Conservation (phyloP, 1,284 basidiomycete species). For the Athelia sp. region DNA sequence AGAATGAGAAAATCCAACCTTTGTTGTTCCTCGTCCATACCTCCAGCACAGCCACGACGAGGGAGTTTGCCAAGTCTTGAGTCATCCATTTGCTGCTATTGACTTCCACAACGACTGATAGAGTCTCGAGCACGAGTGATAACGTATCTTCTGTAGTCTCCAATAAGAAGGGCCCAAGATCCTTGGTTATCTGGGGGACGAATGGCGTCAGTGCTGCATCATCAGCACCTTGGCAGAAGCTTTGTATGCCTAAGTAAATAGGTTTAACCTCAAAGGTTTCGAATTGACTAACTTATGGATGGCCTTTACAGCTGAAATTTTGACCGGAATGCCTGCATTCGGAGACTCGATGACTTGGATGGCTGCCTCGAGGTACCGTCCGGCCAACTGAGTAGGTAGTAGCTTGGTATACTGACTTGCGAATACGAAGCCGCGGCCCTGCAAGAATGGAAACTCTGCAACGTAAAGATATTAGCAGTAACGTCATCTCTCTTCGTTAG, state of each 20-base stretch:
- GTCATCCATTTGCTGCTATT: slow-evolving; percentile 71
- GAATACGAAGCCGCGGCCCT: slow-evolving; percentile 93
- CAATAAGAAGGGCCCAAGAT: slow-evolving; percentile 80
- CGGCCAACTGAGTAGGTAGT: slow-evolving; percentile 66
- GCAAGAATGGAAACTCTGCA: slow-evolving; percentile 82
- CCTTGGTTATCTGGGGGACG: slow-evolving; percentile 73
- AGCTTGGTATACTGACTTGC: slow-evolving; percentile 84
- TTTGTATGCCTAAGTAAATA: slow-evolving; percentile 18
- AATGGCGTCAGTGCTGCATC: slow-evolving; percentile 57
- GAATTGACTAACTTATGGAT: slow-evolving; percentile 69
- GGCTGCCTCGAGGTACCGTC: slow-evolving; percentile 84
- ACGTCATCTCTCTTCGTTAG: background rate
- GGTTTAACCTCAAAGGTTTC: background rate
- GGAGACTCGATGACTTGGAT: slow-evolving; percentile 77
- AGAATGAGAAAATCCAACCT: slow-evolving; percentile 36
- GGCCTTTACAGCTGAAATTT: slow-evolving; percentile 90
- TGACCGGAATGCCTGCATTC: slow-evolving; percentile 77
- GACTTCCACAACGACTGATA: slow-evolving; percentile 74
- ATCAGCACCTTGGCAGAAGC: slow-evolving; percentile 65
- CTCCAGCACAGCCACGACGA: slow-evolving; percentile 65
- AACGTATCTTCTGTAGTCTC: slow-evolving; percentile 85
- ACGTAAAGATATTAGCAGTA: slow-evolving; percentile 2
- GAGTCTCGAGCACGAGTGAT: slow-evolving; percentile 82
- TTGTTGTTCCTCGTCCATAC: slow-evolving; percentile 84
- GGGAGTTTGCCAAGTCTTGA: slow-evolving; percentile 53